These are phyloP conservation scores for Datura wrightii DNA, from an alignment of 257 asterid genomes.

Conservation along the genomic window DNA sequence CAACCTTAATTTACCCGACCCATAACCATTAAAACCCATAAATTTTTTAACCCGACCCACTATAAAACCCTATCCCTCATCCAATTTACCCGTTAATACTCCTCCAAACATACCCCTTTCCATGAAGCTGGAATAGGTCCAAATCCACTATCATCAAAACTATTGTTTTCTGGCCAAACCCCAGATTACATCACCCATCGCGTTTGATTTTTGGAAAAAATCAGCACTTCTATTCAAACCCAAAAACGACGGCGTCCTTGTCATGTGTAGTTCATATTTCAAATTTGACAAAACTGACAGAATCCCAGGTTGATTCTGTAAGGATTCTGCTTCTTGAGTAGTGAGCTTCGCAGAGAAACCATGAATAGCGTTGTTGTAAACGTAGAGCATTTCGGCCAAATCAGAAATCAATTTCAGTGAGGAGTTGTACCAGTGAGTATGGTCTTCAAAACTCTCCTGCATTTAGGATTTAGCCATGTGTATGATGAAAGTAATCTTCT, in stretches of 20 bases:
- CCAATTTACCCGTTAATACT: no score
- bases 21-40: no score
- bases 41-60: no score
- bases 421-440: conserved; percentile 62
- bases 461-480: conserved; percentile 82
- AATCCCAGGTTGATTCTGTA: conserved; percentile 52
- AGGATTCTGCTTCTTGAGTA: conserved; percentile 47
- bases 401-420: conserved; percentile 53
- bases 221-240: conserved; percentile 47
- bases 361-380: conserved; percentile 50
- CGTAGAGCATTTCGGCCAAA: conserved; percentile 46
- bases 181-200: conserved; percentile 42
- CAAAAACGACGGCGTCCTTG: conserved; percentile 62
- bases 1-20: no score
- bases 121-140: conserved; percentile 59
- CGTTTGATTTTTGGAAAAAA: conserved; percentile 27
- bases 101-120: conserved; percentile 53
- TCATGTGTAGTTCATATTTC: conserved; percentile 57
- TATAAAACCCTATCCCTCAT: no score
- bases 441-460: conserved; percentile 70
- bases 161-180: conserved; percentile 60
- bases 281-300: conserved; percentile 56
- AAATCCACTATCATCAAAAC: conserved; percentile 56
- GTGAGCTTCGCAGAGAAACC: conserved; percentile 59
- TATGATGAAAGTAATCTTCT: conserved; percentile 62